Conservation (phyloP, 805 yeast species). For the Starmerella ratchasimensis region DNA sequence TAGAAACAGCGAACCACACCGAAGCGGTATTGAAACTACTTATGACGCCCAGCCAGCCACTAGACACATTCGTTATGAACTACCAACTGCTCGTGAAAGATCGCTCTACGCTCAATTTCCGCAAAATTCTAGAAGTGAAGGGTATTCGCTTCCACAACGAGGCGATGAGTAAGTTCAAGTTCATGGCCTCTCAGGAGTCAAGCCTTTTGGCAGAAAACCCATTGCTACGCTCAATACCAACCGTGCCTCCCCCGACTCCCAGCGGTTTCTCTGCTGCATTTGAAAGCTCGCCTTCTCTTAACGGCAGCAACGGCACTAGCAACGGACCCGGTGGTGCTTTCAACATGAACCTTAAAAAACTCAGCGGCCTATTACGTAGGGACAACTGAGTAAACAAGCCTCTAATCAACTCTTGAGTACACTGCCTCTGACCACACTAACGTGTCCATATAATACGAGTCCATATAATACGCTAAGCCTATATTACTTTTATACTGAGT, state of each 20-base stretch:
- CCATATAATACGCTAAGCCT: too few species aligned
- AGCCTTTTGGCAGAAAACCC: conserved; percentile 11
- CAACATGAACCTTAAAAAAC: conserved; percentile 2
- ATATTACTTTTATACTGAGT: too few species aligned
- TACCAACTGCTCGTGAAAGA: conserved; percentile 60
- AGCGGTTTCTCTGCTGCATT: neutral
- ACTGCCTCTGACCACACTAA: too few species aligned
- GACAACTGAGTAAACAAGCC: too few species aligned
- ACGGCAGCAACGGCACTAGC: neutral
- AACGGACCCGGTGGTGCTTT: neutral
- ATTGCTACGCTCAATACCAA: conserved; percentile 14
- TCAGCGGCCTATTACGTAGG: conserved; percentile 1
- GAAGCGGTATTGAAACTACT: conserved; percentile 59
- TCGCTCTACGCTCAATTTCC: conserved; percentile 45
- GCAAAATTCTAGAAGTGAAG: conserved; percentile 50
- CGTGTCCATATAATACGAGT: too few species aligned
- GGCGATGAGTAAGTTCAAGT: conserved; percentile 18
- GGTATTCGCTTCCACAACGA: conserved; percentile 30
- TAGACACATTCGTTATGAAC: conserved; percentile 44
- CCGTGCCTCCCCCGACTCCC: conserved; percentile 8
- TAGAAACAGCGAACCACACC: conserved; percentile 25
- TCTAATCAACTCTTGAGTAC: too few species aligned
- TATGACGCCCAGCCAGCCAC: conserved; percentile 52
- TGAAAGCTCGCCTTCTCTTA: neutral
- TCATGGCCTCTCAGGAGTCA: conserved; percentile 16